These are phyloP conservation scores for Arthrobotrys sphaeroides DNA, from an alignment of 2,329 filamentous ascomycete species.

Conservation along the genomic window DNA sequence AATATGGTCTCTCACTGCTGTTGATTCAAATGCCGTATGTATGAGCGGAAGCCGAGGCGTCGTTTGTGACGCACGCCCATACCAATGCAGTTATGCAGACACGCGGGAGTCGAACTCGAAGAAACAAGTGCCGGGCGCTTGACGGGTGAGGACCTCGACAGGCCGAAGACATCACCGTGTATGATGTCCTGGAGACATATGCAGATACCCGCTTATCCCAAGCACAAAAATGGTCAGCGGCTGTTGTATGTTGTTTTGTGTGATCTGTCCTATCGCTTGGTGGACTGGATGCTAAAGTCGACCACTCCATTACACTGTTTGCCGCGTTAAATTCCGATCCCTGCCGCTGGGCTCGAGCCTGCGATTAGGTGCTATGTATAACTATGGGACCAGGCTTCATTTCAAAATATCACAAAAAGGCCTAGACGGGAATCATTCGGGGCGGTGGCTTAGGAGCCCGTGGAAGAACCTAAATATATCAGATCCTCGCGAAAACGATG, in stretches of 20 bases:
- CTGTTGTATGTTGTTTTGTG: constrained; percentile 2
- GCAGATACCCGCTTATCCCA: not conserved
- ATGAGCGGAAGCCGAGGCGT: not conserved
- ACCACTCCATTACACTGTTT: not conserved
- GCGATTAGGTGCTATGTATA: no score
- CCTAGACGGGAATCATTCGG: no score
- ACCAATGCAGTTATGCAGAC: not conserved
- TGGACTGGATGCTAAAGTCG: not conserved
- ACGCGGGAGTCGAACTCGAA: not conserved
- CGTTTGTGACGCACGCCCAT: not conserved
- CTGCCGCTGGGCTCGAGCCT: no score
- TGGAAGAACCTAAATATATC: no score
- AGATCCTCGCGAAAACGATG: no score
- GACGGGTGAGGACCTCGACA: not conserved
- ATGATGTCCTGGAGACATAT: not conserved
- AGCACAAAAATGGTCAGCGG: not conserved
- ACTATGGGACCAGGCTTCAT: no score
- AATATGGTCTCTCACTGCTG: not conserved
- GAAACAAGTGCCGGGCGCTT: not conserved
- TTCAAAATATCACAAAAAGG: no score
- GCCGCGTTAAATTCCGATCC: not conserved
- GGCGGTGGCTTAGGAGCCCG: no score
- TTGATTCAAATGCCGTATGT: not conserved
- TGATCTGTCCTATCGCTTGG: constrained; percentile 12
- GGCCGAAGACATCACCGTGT: not conserved